A percentile compares a stretch with the other conserved stretches of the same genome.
Evolutionary conservation across 2,329 filamentous ascomycete species (phyloP).

Genomic region (Fusarium virguliforme): DNA sequence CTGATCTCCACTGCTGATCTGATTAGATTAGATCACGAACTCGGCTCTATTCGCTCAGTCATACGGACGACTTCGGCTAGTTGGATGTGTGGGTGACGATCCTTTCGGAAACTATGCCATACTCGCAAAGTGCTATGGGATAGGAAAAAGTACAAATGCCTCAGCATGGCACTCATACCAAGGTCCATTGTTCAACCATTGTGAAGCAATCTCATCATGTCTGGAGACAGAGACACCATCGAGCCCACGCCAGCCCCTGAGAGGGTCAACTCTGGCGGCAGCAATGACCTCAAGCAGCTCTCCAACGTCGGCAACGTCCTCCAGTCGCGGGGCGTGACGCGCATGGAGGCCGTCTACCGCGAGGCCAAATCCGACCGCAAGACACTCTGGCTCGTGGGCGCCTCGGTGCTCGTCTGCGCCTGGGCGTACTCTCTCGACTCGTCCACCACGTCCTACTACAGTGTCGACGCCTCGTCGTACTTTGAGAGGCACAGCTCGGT

Average conservation of each 20-base stretch:
- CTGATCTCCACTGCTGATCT: constrained; percentile 12
- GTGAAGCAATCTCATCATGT: constrained; percentile 13
- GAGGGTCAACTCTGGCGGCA: constrained; percentile 29
- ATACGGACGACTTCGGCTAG: background rate
- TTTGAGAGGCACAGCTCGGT: constrained; percentile 51
- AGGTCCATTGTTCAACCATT: background rate
- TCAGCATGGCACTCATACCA: background rate
- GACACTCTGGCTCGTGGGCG: constrained; percentile 50
- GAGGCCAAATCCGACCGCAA: constrained; percentile 47
- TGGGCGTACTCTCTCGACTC: constrained; percentile 54
- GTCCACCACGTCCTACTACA: constrained; percentile 53
- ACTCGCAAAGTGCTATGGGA: background rate
- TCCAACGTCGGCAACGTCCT: constrained; percentile 42
- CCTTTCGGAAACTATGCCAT: background rate
- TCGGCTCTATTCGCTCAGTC: background rate
- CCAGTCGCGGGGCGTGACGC: constrained; percentile 50
- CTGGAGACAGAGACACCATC: constrained; percentile 34
- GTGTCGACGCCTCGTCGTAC: constrained; percentile 48
- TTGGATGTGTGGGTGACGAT: background rate
- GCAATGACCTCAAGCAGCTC: constrained; percentile 33
- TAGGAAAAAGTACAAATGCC: constrained; percentile 16
- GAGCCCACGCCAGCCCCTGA: constrained; percentile 22
- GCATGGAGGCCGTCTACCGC: constrained; percentile 54
- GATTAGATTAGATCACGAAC: constrained; percentile 11
- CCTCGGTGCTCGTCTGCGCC: constrained; percentile 53